Base-by-base conservation (phyloP, 495 filamentous ascomycete species). In the Hapsidospora chrysogenum region DNA sequence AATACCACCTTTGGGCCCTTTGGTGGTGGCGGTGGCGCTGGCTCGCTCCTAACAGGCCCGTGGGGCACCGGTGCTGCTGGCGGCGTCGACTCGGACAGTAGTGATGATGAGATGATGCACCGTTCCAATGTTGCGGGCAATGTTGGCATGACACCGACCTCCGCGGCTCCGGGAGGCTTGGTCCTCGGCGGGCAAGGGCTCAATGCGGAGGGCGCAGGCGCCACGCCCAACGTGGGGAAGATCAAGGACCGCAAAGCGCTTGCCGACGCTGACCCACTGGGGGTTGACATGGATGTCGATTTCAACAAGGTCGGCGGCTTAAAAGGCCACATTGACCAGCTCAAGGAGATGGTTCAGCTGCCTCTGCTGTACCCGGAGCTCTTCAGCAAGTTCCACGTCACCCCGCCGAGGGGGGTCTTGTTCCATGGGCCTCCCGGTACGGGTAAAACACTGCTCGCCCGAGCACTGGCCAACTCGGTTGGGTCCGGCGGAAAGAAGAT, bases 391-490 rank as follows among this genome's bases (percentile, higher is more conserved):
- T 93, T 95, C 58, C 74, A 92, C 43, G 80, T 96, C 35, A 86
- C 81, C 8, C 89, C 89, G 16, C 89, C 89, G 13, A 74, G 92
- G 17, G 89, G 89, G 51, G 89, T 96, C 14, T 56, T 97, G 33
- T 97, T 97, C 55, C 87, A 96, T 55, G 89, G 89, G 9, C 89
- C 89, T 35, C 89, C 89, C 13, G 89, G 89, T 46, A 97, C 89
- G 34, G 89, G 89, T 58, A 97, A 97, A 57, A 36, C 89, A 5
- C 64, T 96, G 17, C 66, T 97, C 47, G 89, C 89, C 26, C 74
- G 89, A 42, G 89, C 89, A 29, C 63, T 97, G 14, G 85, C 92
- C 13, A 81, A 82, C 33, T 80, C 76, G 38, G 75, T 89, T 33
- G 66, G 68, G 3, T 56, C 61, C 25, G 78, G 85, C 36, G 85